Evolutionary conservation across 2,329 filamentous ascomycete genomes (phyloP).

Genomic region (Plenodomus biglobosus): DNA sequence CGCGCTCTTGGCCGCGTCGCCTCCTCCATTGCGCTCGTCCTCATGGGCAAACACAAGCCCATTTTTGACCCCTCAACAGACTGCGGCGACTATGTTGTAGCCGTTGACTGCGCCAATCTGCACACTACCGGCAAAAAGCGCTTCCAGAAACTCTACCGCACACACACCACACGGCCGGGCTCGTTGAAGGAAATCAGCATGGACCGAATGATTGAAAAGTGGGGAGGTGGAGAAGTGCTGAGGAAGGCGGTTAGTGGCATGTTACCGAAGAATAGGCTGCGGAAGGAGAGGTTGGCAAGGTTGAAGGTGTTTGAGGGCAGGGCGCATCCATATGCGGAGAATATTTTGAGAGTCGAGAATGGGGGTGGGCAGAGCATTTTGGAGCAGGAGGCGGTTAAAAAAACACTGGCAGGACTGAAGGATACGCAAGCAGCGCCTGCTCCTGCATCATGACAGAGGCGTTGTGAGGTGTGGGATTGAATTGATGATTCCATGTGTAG

Average conservation of each 20-base stretch:
- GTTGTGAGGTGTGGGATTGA: not conserved
- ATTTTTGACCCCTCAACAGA: slow-evolving; percentile 97
- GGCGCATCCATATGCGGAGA: slow-evolving; percentile 87
- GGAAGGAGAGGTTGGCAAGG: slow-evolving; percentile 82
- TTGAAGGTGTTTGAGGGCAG: slow-evolving; percentile 96
- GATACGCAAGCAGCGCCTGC: slow-evolving; percentile 19
- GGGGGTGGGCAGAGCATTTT: slow-evolving; percentile 38
- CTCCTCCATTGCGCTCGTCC: slow-evolving; percentile 77
- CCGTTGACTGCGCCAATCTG: slow-evolving; percentile 82
- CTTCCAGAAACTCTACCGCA: slow-evolving; percentile 93
- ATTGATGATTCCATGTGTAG: not conserved
- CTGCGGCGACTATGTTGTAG: slow-evolving; percentile 98
- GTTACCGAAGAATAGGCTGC: slow-evolving; percentile 93
- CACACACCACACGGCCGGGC: slow-evolving; percentile 88
- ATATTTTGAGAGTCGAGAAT: slow-evolving; percentile 70
- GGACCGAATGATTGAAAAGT: slow-evolving; percentile 92
- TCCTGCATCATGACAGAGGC: slow-evolving; percentile 20
- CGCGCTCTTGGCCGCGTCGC: slow-evolving; percentile 89
- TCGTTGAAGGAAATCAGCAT: slow-evolving; percentile 86
- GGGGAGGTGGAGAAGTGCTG: slow-evolving; percentile 88
- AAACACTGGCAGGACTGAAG: slow-evolving; percentile 27
- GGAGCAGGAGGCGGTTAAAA: slow-evolving; percentile 44
- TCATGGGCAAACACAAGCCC: slow-evolving; percentile 99
- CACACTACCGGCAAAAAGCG: slow-evolving; percentile 90
- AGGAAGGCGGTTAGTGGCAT: slow-evolving; percentile 92